Base-by-base conservation (phyloP, 1,284 basidiomycete genomes). In the Hemileia vastatrix region DNA sequence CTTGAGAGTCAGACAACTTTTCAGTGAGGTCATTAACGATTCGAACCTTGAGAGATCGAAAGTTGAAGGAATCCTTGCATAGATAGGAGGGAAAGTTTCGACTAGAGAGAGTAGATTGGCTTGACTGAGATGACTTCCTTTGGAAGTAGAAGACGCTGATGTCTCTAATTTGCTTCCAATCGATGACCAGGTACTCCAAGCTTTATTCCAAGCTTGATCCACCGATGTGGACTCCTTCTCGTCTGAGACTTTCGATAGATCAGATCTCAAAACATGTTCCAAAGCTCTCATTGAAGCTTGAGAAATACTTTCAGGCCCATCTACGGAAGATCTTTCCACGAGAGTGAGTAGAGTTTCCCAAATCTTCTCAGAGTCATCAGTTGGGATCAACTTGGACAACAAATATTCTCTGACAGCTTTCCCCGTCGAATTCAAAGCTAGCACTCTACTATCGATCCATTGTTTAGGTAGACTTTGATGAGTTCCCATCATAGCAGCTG, bases 401-500 rank as follows among this genome's bases (percentile, higher is more conserved):
- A 92, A 73, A 76, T 91, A 93, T 49, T 88, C 84, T 64, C 84
- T 81, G 72, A 95, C 84, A 61, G 95, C 86, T 0, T 84, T 82
- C 0, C 90, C 90, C 19, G 90, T 82, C 1, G 88, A 91, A 43
- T 86, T 83, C 54, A 95, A 76, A 0, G 90, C 90, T 11, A 97
- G 81, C 32, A 86, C 84, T 72, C 89, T 88, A 0, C 87, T 89
- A 67, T 95, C 90, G 70, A 90, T 87, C 85, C 90, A 91, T 32
- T 77, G 74, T 68, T 76, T 71, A 60, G 66, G 65, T 31, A 64
- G 23, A 61, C 6, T 66, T 60, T 15, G 66, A 63, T 9, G 66
- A 60, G n/a, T n/a, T n/a, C n/a, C n/a, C n/a, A n/a, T n/a, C n/a
- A n/a, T n/a, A n/a, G n/a, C n/a, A n/a, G 0, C 66, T 66, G 21